These are phyloP conservation scores for Aechmea fasciata DNA, from an alignment of 176 grass and related monocot genomes.

Conservation along the genomic window DNA sequence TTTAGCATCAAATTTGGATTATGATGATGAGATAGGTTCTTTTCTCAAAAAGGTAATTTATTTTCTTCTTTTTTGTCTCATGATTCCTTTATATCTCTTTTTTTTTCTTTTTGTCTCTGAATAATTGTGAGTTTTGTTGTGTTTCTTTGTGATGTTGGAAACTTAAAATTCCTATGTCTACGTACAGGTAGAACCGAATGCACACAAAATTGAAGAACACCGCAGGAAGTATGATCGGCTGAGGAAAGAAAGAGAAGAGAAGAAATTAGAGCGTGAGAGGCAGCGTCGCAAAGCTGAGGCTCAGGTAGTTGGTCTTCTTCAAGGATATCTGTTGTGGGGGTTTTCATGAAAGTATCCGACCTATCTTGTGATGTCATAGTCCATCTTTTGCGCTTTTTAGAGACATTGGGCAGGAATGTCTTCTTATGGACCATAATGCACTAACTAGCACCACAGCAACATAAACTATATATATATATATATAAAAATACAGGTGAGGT, in stretches of 20 bases:
- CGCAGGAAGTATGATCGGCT: conserved; percentile 82
- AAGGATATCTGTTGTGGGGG: background rate
- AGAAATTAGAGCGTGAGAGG: conserved; percentile 70
- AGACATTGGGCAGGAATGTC: no score
- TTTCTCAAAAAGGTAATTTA: conserved; percentile 64
- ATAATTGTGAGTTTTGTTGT: background rate
- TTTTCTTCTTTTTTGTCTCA: background rate
- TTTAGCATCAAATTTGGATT: conserved; percentile 83
- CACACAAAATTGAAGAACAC: conserved; percentile 89
- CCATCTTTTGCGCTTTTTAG: no score
- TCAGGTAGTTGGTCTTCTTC: conserved; percentile 38
- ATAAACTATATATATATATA: background rate
- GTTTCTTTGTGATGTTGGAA: background rate
- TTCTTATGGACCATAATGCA: no score
- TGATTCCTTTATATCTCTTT: no score
- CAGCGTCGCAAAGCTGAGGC: conserved; percentile 60
- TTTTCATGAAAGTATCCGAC: no score
- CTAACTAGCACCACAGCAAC: background rate
- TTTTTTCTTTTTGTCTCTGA: background rate
- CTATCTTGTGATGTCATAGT: no score
- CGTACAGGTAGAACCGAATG: conserved; percentile 91
- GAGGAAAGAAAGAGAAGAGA: conserved; percentile 76
- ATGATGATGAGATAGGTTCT: conserved; percentile 87
- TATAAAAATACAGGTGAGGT: no score
- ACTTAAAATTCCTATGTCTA: background rate